Evolutionary conservation across 768 basidiomycete genomes (phyloP).

Genomic region (Gautieria morchelliformis): DNA sequence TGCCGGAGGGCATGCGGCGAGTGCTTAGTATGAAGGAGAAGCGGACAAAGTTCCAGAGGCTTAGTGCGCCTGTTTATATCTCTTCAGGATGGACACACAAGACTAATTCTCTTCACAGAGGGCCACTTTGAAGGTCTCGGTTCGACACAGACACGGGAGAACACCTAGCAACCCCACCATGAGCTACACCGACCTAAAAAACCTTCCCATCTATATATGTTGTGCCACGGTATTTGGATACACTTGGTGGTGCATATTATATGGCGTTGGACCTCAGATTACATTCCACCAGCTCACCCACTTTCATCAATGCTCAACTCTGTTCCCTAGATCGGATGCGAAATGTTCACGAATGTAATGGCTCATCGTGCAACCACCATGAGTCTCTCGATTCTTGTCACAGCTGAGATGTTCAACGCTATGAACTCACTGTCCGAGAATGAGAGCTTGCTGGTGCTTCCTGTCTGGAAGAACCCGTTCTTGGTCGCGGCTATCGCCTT

Average conservation of each 20-base stretch:
- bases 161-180: slow-evolving; percentile 66
- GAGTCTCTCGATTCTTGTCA: slow-evolving; percentile 92
- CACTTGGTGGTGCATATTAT: slow-evolving; percentile 98
- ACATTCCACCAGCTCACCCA: slow-evolving; percentile 88
- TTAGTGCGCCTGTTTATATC: slow-evolving; percentile 35
- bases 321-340: slow-evolving; percentile 89
- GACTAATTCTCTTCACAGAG: slow-evolving; percentile 30
- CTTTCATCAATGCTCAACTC: slow-evolving; percentile 82
- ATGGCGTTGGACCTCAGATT: slow-evolving; percentile 85
- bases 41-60: slow-evolving; percentile 43
- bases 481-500: slow-evolving; percentile 82
- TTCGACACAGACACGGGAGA: slow-evolving; percentile 63
- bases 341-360: slow-evolving; percentile 89
- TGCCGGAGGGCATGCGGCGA: slow-evolving; percentile 4
- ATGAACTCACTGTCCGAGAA: slow-evolving; percentile 98
- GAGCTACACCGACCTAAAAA: slow-evolving; percentile 49
- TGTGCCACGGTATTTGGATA: slow-evolving; percentile 94
- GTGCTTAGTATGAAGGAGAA: slow-evolving; percentile 25
- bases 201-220: slow-evolving; percentile 73
- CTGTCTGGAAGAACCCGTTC: slow-evolving; percentile 92
- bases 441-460: slow-evolving; percentile 80
- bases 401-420: slow-evolving; percentile 94
- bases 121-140: slow-evolving; percentile 60
- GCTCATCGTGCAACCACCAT: slow-evolving; percentile 87
- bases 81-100: slow-evolving; percentile 9